These are phyloP conservation scores for Sordariomycetes sp. DNA, from an alignment of 2,329 filamentous ascomycete genomes.

Conservation along the genomic window DNA sequence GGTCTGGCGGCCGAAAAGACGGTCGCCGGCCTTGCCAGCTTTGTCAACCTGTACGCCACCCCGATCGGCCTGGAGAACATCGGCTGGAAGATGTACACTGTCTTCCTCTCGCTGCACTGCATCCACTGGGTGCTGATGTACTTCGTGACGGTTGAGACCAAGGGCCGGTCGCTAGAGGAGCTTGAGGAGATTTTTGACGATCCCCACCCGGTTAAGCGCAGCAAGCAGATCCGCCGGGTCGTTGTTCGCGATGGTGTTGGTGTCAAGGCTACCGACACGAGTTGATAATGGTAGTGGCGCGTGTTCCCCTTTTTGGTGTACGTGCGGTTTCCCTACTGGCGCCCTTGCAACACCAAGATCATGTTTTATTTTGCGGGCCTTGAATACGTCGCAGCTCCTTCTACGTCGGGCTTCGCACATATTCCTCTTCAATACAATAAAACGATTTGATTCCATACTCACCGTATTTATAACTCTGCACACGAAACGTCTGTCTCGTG, in stretches of 20 bases:
- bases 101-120: slow-evolving; percentile 33
- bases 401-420: too few species aligned
- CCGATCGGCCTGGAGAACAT: slow-evolving; percentile 31
- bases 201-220: slow-evolving; percentile 11
- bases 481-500: too few species aligned
- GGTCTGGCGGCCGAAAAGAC: slow-evolving; percentile 31
- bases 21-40: slow-evolving; percentile 23
- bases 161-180: slow-evolving; percentile 43
- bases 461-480: too few species aligned
- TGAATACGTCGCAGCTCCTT: too few species aligned
- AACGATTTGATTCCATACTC: too few species aligned
- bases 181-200: slow-evolving; percentile 44
- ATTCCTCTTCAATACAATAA: too few species aligned
- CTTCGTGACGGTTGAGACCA: slow-evolving; percentile 32
- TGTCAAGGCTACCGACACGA: slow-evolving; percentile 6
- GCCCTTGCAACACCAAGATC: too few species aligned
- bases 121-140: slow-evolving; percentile 18
- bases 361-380: too few species aligned
- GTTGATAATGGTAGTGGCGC: too few species aligned
- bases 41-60: slow-evolving; percentile 31
- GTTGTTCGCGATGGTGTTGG: slow-evolving; percentile 7
- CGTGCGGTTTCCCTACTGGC: too few species aligned
- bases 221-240: slow-evolving; percentile 5
- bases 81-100: slow-evolving; percentile 30
- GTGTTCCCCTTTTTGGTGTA: too few species aligned